Base-by-base conservation (phyloP, 1,284 basidiomycete species). In the Leccinum fuscescens region DNA sequence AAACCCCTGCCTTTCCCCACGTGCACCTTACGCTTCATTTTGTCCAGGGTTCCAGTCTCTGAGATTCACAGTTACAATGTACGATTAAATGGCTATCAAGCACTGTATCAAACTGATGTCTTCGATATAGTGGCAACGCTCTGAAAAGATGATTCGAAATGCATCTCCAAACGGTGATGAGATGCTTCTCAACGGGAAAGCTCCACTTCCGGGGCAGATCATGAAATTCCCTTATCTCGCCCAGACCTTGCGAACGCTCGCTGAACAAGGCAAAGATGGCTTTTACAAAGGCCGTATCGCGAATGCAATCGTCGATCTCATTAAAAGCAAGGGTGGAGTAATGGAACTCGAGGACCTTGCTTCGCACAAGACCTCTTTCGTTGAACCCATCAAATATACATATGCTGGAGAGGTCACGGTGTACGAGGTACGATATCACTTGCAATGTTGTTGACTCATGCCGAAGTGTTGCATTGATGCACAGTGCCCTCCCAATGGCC, bases 271-370 rank as follows among this genome's bases (percentile, higher is more conserved):
- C 4, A 93, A 91, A 67, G 86, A 90, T 57, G 96, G 94, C 0
- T 98, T 94, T 75, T 98, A 98, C 78, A 92, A 88, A 69, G 96
- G 96, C 1, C 80, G 90, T 6, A 77, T 98, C 22, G 96, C 96
- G 0, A 79, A 96, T 72, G 92, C 91, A 0, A 95, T 98, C 60
- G 93, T 98, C 14, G 89, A 96, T 51, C 78, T 93, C 24, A 83
- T 94, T 62, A 80, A 91, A 73, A 87, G 85, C 70, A 83, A 89
- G 67, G 96, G 95, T 20, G 96, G 96, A 15, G 83, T 94, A 5
- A 93, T 98, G 91, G 89, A 90, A 57, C 81, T 97, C 11, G 86
- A 90, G 20, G 96, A 98, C 74, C 83, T 98, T 27, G 89, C 89
- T 12, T 81, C 83, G 55, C 94, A 96, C 72, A 77, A 84, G 52